Evolutionary conservation across 2,329 filamentous ascomycete genomes (phyloP), one percentile per base, ranked within the genome.

Genomic region (Teratosphaeria pseudoeucalypti): DNA sequence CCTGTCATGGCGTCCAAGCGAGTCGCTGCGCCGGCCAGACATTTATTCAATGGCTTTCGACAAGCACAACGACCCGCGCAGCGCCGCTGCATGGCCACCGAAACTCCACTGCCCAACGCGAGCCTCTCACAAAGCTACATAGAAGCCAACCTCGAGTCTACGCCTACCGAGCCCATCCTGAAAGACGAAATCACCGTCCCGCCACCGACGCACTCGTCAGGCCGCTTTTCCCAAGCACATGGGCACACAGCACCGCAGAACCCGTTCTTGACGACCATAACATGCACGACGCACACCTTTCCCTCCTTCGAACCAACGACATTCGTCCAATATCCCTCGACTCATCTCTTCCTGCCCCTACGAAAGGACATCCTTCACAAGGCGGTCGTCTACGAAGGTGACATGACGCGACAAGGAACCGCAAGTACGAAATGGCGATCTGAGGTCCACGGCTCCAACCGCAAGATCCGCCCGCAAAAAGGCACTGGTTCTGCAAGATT

Each of bases 311-410:
- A 96, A 75, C 94, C 94, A 27, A 79, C 85, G 55, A 80, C 84
- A 56, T 87, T 95, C 73, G 84, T 89, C 71, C 77, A 84, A 68
- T 97, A 92, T 79, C 86, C 88, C 49, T 79, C 85, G 62, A 88
- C 89, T 69, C 90, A 96, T 75, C 87, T 99, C 53, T 79, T 89
- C 71, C 84, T 97, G 37, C 94, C 94, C 2, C 82, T 96, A 54
- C 88, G 94, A 61, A 86, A 88, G 73, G 94, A 99, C 74, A 85
- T 99, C 65, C 85, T 99, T 58, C 92, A 99, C 78, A 85, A 90
- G 64, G 94, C 94, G 60, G 85, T 99, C 60, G 78, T 96, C 67
- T 97, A 88, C 80, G 94, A 99, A 78, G 94, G 89, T 66, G 92
- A 97, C 78, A 84, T 81, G 70, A 88, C 90, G 59, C 87, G 94